Conservation (phyloP, 768 basidiomycete genomes). For the Boletus rubroflammeus region DNA sequence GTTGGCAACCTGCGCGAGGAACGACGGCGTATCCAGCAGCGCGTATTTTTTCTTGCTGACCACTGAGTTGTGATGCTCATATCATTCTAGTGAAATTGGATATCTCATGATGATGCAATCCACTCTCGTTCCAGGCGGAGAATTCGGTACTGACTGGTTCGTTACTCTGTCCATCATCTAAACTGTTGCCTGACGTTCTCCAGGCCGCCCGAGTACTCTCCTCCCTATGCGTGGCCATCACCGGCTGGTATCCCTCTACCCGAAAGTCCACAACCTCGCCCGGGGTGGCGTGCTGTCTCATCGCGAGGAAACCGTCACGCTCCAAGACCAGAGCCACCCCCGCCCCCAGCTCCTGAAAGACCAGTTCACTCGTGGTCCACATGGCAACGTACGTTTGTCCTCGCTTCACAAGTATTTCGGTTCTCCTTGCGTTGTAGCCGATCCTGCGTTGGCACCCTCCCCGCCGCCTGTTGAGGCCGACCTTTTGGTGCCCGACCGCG, state of each 20-base stretch:
- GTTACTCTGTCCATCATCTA: background rate
- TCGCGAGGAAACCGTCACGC: conserved; percentile 31
- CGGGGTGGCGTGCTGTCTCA: conserved; percentile 54
- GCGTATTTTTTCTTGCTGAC: conserved; percentile 26
- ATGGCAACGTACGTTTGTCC: background rate
- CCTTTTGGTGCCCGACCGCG: background rate
- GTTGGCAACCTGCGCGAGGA: conserved; percentile 77
- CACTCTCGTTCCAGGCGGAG: conserved; percentile 71
- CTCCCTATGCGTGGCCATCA: conserved; percentile 42
- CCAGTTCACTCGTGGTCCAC: too few species aligned
- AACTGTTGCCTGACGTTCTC: background rate
- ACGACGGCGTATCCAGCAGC: conserved; percentile 68
- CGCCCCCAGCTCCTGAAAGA: too few species aligned
- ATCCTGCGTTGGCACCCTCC: background rate
- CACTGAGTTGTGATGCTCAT: background rate
- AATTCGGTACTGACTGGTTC: conserved; percentile 71
- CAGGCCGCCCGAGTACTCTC: conserved; percentile 38
- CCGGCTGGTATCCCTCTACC: conserved; percentile 36
- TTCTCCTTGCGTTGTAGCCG: background rate
- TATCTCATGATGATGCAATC: conserved; percentile 59
- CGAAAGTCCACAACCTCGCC: conserved; percentile 42
- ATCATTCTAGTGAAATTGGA: conserved; percentile 60
- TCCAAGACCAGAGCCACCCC: conserved; percentile 26
- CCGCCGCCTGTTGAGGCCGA: background rate
- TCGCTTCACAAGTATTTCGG: background rate